Conservation (phyloP, 805 yeast species). For the Millerozyma miso region DNA sequence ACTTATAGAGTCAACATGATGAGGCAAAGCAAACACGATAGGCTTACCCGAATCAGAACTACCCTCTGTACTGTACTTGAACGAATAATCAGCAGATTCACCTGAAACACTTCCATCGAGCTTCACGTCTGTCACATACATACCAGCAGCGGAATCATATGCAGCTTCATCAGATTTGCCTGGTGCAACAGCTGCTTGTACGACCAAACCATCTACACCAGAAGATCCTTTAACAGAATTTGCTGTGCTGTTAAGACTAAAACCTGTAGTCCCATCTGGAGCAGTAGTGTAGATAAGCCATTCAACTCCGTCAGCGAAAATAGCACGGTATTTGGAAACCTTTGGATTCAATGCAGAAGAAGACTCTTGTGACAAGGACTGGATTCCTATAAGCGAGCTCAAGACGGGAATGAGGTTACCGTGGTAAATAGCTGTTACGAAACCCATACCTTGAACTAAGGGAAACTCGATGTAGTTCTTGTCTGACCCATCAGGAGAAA, state of each 20-base stretch:
- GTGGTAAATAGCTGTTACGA: conserved; percentile 60
- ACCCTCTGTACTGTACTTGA: conserved; percentile 49
- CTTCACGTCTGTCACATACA: conserved; percentile 49
- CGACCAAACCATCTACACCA: conserved; percentile 42
- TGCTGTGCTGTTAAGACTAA: conserved; percentile 24
- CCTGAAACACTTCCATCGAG: conserved; percentile 47
- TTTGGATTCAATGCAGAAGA: conserved; percentile 23
- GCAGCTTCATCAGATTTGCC: conserved; percentile 26
- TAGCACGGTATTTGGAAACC: conserved; percentile 50
- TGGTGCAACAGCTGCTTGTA: conserved; percentile 36
- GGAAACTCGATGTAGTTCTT: conserved; percentile 49
- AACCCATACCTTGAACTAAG: conserved; percentile 79
- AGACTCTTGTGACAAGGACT: conserved; percentile 18
- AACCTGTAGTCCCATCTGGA: conserved; percentile 31
- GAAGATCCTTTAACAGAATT: conserved; percentile 41
- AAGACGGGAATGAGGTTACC: conserved; percentile 47
- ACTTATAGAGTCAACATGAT: conserved; percentile 41
- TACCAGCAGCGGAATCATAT: conserved; percentile 69
- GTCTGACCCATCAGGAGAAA: conserved; percentile 26
- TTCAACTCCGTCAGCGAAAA: conserved; percentile 49
- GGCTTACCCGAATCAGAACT: conserved; percentile 43
- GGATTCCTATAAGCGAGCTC: conserved; percentile 22
- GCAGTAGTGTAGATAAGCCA: conserved; percentile 68
- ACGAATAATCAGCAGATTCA: conserved; percentile 42
- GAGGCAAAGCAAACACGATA: conserved; percentile 51